A percentile compares a stretch with the other conserved stretches of the same genome.
Evolutionary conservation across 805 yeast species (phyloP).

Genomic region (Teunomyces stri): DNA sequence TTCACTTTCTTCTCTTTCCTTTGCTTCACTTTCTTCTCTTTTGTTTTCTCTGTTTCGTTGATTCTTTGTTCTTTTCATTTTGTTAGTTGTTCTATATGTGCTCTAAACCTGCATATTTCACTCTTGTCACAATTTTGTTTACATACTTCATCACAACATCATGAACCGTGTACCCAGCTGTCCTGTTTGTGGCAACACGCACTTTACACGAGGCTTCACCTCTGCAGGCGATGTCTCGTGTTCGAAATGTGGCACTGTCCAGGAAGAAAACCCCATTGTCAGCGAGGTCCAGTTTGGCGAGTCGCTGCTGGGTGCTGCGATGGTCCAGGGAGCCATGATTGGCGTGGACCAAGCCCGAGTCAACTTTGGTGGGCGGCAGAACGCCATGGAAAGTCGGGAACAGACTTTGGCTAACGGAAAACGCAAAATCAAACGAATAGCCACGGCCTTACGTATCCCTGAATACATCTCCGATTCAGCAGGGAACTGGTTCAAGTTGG

Average conservation of each 20-base stretch:
- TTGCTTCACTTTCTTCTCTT: too few relatives aligned
- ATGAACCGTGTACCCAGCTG: slow-evolving; percentile 13
- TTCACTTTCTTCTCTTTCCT: too few relatives aligned
- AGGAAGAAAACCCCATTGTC: slow-evolving; percentile 91
- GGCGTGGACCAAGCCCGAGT: slow-evolving; percentile 84
- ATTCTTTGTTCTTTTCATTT: too few relatives aligned
- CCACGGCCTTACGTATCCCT: slow-evolving; percentile 74
- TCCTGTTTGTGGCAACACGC: slow-evolving; percentile 20
- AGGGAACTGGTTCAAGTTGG: slow-evolving; percentile 82
- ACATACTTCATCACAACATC: neutral
- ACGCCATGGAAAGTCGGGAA: slow-evolving; percentile 80
- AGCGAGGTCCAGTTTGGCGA: slow-evolving; percentile 95
- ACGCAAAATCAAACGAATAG: slow-evolving; percentile 74
- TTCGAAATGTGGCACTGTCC: slow-evolving; percentile 78
- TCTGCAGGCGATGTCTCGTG: slow-evolving; percentile 77
- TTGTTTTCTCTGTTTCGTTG: too few relatives aligned
- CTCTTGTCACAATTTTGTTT: neutral
- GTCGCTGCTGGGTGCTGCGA: slow-evolving; percentile 88
- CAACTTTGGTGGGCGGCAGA: slow-evolving; percentile 62
- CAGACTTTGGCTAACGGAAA: slow-evolving; percentile 86
- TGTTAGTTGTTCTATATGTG: too few relatives aligned
- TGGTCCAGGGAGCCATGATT: slow-evolving; percentile 91
- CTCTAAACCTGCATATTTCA: neutral
- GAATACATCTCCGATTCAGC: slow-evolving; percentile 87
- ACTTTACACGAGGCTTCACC: slow-evolving; percentile 19